Conservation (phyloP, 495 filamentous ascomycete species). For the Jackrogersella minutella region DNA sequence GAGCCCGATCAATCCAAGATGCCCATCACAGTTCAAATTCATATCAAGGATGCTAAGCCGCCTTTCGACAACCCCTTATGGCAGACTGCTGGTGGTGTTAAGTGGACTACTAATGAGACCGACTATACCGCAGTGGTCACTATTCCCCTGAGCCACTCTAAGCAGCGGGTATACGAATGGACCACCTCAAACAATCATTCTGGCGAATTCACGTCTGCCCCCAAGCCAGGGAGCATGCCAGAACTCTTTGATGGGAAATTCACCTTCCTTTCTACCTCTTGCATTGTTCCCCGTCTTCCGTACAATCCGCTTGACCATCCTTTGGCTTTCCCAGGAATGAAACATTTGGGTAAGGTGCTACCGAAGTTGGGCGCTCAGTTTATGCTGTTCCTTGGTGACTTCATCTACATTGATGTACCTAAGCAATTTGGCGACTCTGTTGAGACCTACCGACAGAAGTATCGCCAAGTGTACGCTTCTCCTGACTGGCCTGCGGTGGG, state of each 20-base stretch:
- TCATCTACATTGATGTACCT: conserved; percentile 96
- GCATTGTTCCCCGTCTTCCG: conserved; percentile 88
- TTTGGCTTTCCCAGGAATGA: conserved; percentile 79
- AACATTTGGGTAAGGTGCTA: conserved; percentile 69
- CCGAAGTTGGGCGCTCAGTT: conserved; percentile 75
- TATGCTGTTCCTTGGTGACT: conserved; percentile 99
- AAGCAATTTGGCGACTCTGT: conserved; percentile 72
- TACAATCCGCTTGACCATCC: conserved; percentile 85
- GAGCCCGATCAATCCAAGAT: conserved; percentile 80
- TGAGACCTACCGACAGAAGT: conserved; percentile 86
- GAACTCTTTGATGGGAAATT: conserved; percentile 69
- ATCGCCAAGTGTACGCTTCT: conserved; percentile 90
- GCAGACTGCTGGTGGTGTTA: conserved; percentile 70
- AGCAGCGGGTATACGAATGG: conserved; percentile 78
- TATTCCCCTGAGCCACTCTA: conserved; percentile 59
- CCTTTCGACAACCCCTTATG: conserved; percentile 63
- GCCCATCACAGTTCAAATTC: conserved; percentile 72
- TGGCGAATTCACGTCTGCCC: conserved; percentile 76
- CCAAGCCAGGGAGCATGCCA: conserved; percentile 63
- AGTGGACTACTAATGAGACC: conserved; percentile 72
- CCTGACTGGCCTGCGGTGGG: conserved; percentile 81
- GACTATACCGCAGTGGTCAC: conserved; percentile 79
- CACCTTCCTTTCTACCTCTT: conserved; percentile 89
- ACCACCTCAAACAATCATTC: conserved; percentile 81
- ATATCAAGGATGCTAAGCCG: conserved; percentile 55